Conservation (phyloP, 106 monocot genomes). For the Allium fistulosum region DNA sequence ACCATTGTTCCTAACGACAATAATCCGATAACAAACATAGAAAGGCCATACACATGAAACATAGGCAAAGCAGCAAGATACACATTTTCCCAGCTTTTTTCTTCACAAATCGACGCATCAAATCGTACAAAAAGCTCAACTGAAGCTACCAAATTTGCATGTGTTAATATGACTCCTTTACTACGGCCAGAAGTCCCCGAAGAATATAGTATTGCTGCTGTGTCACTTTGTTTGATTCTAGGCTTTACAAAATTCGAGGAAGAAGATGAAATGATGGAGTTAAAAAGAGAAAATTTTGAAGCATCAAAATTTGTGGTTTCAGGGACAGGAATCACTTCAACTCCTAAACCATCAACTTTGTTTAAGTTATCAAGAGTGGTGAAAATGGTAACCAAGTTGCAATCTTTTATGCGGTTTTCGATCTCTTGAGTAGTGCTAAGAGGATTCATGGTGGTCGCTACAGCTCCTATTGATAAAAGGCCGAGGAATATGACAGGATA, state of each 20-base stretch:
- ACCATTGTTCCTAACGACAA: constrained; percentile 47
- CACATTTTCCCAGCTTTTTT: constrained; percentile 32
- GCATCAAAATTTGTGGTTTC: constrained; percentile 16
- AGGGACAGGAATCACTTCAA: constrained; percentile 26
- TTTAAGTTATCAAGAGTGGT: constrained; percentile 8
- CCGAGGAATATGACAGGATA: constrained; percentile 57
- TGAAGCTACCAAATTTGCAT: constrained; percentile 53
- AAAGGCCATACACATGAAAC: constrained; percentile 77
- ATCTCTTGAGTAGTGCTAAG: constrained; percentile 41
- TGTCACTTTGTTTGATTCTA: constrained; percentile 37
- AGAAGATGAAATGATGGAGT: background rate
- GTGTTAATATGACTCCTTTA: constrained; percentile 59
- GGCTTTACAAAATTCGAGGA: constrained; percentile 13
- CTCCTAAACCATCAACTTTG: constrained; percentile 10
- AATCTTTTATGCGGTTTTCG: constrained; percentile 11
- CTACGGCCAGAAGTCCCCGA: constrained; percentile 68
- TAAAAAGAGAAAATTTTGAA: constrained; percentile 18
- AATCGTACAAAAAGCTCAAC: constrained; percentile 67
- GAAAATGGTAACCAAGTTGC: constrained; percentile 10
- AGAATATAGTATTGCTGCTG: constrained; percentile 51
- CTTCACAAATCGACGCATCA: constrained; percentile 42
- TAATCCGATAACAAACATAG: constrained; percentile 53
- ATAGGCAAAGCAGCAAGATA: constrained; percentile 66
- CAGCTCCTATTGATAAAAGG: constrained; percentile 42
- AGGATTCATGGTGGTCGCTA: constrained; percentile 49